Conservation (phyloP, 2,329 filamentous ascomycete genomes). For the Calonectria pseudoreteaudii region DNA sequence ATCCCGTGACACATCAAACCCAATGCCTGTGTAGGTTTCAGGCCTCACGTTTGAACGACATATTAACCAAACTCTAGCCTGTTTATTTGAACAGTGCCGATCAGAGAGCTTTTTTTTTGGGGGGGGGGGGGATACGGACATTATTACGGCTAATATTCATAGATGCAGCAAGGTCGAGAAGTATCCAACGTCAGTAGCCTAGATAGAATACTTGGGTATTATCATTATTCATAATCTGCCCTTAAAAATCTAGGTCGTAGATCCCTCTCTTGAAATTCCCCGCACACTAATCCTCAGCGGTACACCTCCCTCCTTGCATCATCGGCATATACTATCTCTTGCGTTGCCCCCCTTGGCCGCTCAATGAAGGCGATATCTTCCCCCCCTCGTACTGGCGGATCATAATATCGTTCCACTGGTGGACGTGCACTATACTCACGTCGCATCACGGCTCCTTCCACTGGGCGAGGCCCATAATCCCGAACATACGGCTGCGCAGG, state of each 20-base stretch:
- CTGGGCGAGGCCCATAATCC: slow-evolving; percentile 44
- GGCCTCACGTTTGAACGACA: background rate
- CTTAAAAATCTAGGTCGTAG: background rate
- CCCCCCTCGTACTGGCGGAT: slow-evolving; percentile 45
- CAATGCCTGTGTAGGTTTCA: background rate
- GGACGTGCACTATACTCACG: slow-evolving; percentile 55
- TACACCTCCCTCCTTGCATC: slow-evolving; percentile 52
- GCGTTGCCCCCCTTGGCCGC: slow-evolving; percentile 53
- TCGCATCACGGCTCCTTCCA: slow-evolving; percentile 41
- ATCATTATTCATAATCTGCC: slow-evolving; percentile 9
- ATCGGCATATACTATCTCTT: slow-evolving; percentile 60
- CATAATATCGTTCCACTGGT: slow-evolving; percentile 58
- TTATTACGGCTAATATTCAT: background rate
- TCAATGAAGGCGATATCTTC: slow-evolving; percentile 60
- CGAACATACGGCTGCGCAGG: slow-evolving; percentile 47
- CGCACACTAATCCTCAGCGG: slow-evolving; percentile 36
- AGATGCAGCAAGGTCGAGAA: background rate
- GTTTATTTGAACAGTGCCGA: background rate
- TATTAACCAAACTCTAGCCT: background rate
- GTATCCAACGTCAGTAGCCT: background rate
- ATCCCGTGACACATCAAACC: background rate
- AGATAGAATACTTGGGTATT: slow-evolving; percentile 1
- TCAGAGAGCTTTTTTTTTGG: background rate
- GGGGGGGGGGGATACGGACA: background rate
- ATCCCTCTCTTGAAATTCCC: background rate